Base-by-base conservation (phyloP, 2,329 filamentous ascomycete genomes). In the Zalaria sp. region DNA sequence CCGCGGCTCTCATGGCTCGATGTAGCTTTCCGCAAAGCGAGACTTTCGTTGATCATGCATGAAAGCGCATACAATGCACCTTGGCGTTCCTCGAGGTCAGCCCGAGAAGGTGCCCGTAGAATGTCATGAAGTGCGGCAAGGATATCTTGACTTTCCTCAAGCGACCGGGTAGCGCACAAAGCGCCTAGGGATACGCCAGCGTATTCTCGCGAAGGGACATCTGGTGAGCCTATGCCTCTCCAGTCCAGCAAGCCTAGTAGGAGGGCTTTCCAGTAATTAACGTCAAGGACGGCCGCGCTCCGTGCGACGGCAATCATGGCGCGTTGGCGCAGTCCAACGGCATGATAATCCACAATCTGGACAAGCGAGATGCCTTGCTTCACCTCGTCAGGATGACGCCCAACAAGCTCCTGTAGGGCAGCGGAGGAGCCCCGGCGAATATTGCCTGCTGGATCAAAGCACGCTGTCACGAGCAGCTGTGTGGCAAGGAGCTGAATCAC, bases 361-460 rank as follows among this genome's bases (percentile, higher is more conserved):
- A 96, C 86, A 2, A 96, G 71, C 35, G 77, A 63, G 43, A 98
- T 96, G 0, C 89, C 91, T 52, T 87, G 69, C 10, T 73, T 67
- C 29, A 96, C 77, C 0, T 75, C 87, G 52, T 95, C 81, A 0
- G 91, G 89, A 61, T 98, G 89, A 6, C 91, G 78, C 7, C 91
- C 91, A 45, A 96, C 82, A 9, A 98, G 71, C 57, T 98, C 91
- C 57, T 98, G 91, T 32, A 98, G 65, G 2, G 91, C 91, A 35
- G 91, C 91, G 26, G 91, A 96, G 27, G 89, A 81, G 3, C 89
- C 91, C 49, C 91, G 77, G 40, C 91, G 75, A 51, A 98, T 94
- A 51, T 98, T 98, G 3, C 91, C 91, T 7, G 85, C 81, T 1
- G 89, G 81, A 55, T 98, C 91, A 5, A 95, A 69, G 47, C 81